phyloP scores from a whole-genome alignment of 768 basidiomycete species.

The Tylopilus felleus region DNA sequence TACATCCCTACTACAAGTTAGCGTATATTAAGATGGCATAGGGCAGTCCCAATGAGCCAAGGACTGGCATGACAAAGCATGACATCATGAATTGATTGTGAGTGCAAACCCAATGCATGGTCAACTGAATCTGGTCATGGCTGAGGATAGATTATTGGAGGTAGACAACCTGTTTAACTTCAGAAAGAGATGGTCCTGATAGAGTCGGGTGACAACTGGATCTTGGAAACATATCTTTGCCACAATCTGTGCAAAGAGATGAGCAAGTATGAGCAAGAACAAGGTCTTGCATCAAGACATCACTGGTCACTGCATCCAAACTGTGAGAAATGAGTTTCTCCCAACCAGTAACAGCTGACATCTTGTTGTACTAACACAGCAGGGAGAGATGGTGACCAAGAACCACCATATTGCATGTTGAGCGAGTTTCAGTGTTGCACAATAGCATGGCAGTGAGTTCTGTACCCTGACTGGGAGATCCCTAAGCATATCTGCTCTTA shows the following conservation, averaged over 20 bases:
- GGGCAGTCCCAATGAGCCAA: too few relatives aligned
- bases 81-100: background rate
- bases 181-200: background rate
- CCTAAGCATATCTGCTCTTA: background rate
- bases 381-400: background rate
- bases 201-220: too few relatives aligned
- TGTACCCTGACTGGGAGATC: background rate
- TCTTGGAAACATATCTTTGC: too few relatives aligned
- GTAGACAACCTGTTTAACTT: background rate
- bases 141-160: background rate
- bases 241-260: too few relatives aligned
- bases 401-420: background rate
- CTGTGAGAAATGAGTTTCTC: background rate
- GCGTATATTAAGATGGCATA: too few relatives aligned
- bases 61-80: too few relatives aligned
- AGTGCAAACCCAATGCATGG: background rate
- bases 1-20: too few relatives aligned
- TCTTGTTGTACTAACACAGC: background rate
- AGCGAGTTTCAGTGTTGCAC: background rate
- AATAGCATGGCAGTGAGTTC: background rate
- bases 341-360: background rate
- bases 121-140: background rate
- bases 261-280: too few relatives aligned
- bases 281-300: background rate
- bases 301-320: background rate